Evolutionary conservation across 2,329 filamentous ascomycete genomes (phyloP), one percentile per base, ranked within the genome.

Genomic region (Emericellopsis atlantica): DNA sequence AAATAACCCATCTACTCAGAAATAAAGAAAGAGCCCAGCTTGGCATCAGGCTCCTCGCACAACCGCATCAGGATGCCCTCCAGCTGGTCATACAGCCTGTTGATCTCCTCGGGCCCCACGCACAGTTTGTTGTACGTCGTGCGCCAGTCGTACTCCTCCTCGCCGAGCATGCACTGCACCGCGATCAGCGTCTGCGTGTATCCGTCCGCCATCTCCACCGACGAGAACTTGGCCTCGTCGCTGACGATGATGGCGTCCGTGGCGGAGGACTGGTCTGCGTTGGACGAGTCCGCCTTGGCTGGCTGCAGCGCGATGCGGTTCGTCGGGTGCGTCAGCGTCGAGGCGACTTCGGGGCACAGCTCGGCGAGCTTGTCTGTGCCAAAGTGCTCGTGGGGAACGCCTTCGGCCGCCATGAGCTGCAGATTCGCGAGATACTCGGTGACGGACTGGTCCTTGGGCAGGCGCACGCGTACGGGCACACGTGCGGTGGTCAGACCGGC

Each of bases 201-300:
- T 4, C 39, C 39, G 24, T 41, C 39, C 3, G 24, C 76, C 2
- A 67, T 56, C 24, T 69, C 60, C 1, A 70, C 14, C 37, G 32
- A 32, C 32, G 16, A n/a, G 12, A 22, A 36, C 5, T 36, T 35
- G 22, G 36, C 39, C 7, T 18, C 26, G n/a, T 26, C 39, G 3
- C 18, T 15, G 12, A 23, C n/a, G 4, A 40, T 11, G 15, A 40
- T 10, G 11, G 39, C 39, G n/a, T 40, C 31, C 15, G n/a, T n/a
- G n/a, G n/a, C n/a, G n/a, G n/a, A n/a, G n/a, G 14, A 12, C 16
- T 4, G 7, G 6, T 8, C 6, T 4, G n/a, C 22, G 6, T 35
- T 31, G 18, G 12, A 16, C 7, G 23, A 22, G 15, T 21, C 31
- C 29, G 18, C 12, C 26, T 40, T 40, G n/a, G 29, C 39, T 11